Conservation (phyloP, 2,329 filamentous ascomycete species). For the Trematosphaeria pertusa region DNA sequence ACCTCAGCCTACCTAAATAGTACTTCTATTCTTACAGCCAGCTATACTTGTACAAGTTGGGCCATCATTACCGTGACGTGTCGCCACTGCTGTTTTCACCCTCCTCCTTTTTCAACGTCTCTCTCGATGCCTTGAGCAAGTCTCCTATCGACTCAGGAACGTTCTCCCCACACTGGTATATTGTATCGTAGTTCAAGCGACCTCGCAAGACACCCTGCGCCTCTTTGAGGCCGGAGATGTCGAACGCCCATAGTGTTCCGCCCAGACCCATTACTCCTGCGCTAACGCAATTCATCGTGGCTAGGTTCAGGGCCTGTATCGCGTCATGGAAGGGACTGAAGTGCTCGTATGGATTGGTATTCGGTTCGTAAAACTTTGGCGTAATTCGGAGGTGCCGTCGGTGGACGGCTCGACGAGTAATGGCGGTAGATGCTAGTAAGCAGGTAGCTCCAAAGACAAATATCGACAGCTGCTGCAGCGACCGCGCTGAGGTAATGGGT, state of each 20-base stretch:
- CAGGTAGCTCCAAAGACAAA: constrained; percentile 79
- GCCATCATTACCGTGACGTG: constrained; percentile 19
- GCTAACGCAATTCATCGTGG: constrained; percentile 83
- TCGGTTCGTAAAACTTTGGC: constrained; percentile 76
- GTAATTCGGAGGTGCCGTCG: constrained; percentile 67
- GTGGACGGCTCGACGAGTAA: constrained; percentile 69
- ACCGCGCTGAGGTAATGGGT: constrained; percentile 56
- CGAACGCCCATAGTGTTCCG: constrained; percentile 76
- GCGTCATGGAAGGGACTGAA: constrained; percentile 76
- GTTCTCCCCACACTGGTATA: constrained; percentile 54
- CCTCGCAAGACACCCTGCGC: constrained; percentile 64
- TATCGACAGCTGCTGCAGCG: constrained; percentile 69
- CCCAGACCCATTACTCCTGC: constrained; percentile 78
- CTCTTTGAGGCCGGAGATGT: constrained; percentile 66
- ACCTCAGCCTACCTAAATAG: constrained; percentile 11
- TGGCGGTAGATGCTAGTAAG: constrained; percentile 71
- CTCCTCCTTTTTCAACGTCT: constrained; percentile 59
- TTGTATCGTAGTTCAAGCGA: constrained; percentile 62
- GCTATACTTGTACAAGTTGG: constrained; percentile 22
- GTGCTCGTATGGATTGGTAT: constrained; percentile 54
- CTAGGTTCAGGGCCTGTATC: constrained; percentile 81
- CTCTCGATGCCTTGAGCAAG: constrained; percentile 49
- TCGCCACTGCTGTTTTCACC: constrained; percentile 30
- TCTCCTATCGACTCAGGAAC: constrained; percentile 33
- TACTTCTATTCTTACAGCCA: constrained; percentile 32